Conservation (phyloP, 495 filamentous ascomycete genomes). For the Lophiotrema nucula region DNA sequence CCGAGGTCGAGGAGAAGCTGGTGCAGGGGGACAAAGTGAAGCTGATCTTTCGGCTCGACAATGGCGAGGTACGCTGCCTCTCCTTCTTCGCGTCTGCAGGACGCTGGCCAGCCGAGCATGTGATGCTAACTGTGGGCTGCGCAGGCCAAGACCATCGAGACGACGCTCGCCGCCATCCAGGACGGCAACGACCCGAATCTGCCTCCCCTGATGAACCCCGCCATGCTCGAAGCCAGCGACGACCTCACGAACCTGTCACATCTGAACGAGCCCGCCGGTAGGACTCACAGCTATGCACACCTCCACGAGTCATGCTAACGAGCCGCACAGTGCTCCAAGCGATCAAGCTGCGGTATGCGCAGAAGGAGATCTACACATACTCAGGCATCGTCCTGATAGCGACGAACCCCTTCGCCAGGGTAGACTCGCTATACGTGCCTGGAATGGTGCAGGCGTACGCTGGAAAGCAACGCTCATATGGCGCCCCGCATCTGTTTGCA, state of each 20-base stretch:
- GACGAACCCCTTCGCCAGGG: constrained; percentile 95
- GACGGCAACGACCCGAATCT: constrained; percentile 67
- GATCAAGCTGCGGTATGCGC: constrained; percentile 94
- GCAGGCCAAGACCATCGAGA: constrained; percentile 76
- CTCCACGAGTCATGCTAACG: constrained; percentile 23
- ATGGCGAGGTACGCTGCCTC: constrained; percentile 73
- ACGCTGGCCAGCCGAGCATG: too few species aligned
- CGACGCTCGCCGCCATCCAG: constrained; percentile 75
- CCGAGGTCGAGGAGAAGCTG: constrained; percentile 86
- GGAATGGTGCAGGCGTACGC: constrained; percentile 99
- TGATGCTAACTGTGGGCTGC: background rate
- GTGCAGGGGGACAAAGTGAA: constrained; percentile 81
- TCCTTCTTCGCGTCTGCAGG: background rate
- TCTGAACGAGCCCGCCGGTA: constrained; percentile 97
- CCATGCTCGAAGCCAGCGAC: constrained; percentile 97
- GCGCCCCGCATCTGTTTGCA: constrained; percentile 96
- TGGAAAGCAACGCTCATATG: constrained; percentile 91
- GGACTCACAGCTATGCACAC: background rate
- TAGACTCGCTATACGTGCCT: constrained; percentile 97
- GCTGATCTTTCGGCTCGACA: constrained; percentile 81
- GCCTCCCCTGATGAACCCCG: constrained; percentile 95
- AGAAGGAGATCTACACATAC: constrained; percentile 99
- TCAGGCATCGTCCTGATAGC: constrained; percentile 98
- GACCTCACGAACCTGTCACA: constrained; percentile 97
- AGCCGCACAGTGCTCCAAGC: constrained; percentile 79